Evolutionary conservation across 2,329 filamentous ascomycete species (phyloP), one percentile per base, ranked within the genome.

Genomic region (Stachybotrys echinatus): DNA sequence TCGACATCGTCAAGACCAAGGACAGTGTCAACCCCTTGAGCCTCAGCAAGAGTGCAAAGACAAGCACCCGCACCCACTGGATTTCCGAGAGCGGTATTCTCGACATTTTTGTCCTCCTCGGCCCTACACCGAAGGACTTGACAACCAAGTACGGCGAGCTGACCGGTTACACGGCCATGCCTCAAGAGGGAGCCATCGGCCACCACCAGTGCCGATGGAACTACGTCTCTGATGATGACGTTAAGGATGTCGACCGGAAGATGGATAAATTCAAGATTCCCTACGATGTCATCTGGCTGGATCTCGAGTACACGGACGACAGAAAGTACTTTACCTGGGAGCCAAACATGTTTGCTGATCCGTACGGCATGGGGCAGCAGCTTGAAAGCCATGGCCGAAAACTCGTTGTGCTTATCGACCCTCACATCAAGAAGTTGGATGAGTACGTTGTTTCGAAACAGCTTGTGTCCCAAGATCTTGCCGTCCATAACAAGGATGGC

Each of bases 121-220:
- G 92, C 0, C 92, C 92, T 2, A 89, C 85, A 4, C 89, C 94
- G 4, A 80, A 86, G 57, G 89, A 95, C 56, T 77, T 99, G 40
- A 87, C 86, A 55, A 87, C 85, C 60, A 83, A 81, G 23, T 99
- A 96, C 65, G 85, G 86, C 54, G 89, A 96, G 66, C 81, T 99
- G 43, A 99, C 94, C 8, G 94, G 94, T 22, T 92, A 85, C 62
- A 94, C 91, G 23, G 86, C 92, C 52, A 81, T 99, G 69, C 94
- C 94, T 2, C 91, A 96, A 62, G 87, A 94, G 55, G 96, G 96
- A 61, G 81, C 92, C 2, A 84, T 99, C 57, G 94, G 83, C 12
- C 96, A 97, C 69, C 94, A 99, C 64, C 94, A 99, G 68, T 97
- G 94, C 68, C 88, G 94, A 60, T 99, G 94, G 94, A 99, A 99